These are phyloP conservation scores for Umbelopsis isabellina DNA, from an alignment of 192 early-diverging fungal genomes.

Conservation along the genomic window DNA sequence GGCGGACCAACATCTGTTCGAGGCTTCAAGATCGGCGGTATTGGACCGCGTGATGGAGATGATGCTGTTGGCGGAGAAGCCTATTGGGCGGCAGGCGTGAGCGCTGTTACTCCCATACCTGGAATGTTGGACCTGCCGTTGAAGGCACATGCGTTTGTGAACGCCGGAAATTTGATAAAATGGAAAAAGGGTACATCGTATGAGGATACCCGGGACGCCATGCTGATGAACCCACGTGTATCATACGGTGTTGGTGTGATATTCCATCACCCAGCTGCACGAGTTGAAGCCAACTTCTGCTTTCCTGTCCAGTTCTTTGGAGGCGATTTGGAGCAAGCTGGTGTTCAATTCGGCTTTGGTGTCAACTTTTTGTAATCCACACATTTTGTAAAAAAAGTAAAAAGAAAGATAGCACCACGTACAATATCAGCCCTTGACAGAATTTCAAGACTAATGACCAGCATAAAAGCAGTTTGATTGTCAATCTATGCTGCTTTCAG, in stretches of 20 bases:
- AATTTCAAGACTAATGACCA: no score
- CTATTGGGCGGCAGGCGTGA: slow-evolving; percentile 78
- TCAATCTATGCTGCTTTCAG: no score
- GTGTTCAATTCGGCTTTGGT: slow-evolving; percentile 86
- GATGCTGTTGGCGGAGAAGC: slow-evolving; percentile 91
- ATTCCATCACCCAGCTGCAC: slow-evolving; percentile 77
- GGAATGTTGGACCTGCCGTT: slow-evolving; percentile 64
- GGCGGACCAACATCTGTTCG: slow-evolving; percentile 86
- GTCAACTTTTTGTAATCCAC: slow-evolving; percentile 69
- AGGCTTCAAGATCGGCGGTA: slow-evolving; percentile 85
- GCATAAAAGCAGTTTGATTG: no score
- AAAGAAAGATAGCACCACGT: no score
- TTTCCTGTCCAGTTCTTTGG: slow-evolving; percentile 67
- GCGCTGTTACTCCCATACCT: slow-evolving; percentile 84
- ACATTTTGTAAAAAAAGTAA: no score
- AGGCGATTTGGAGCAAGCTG: slow-evolving; percentile 68
- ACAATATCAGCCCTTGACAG: no score
- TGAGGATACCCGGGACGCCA: slow-evolving; percentile 40
- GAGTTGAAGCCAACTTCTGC: slow-evolving; percentile 89
- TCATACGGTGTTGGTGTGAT: slow-evolving; percentile 83
- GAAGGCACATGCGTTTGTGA: slow-evolving; percentile 85
- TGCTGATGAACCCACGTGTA: slow-evolving; percentile 66
- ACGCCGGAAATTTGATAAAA: slow-evolving; percentile 76
- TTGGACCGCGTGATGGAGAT: slow-evolving; percentile 83
- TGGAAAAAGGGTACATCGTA: slow-evolving; percentile 49